phyloP scores from a whole-genome alignment of 2,329 filamentous ascomycete genomes.

The Claviceps sp. region DNA sequence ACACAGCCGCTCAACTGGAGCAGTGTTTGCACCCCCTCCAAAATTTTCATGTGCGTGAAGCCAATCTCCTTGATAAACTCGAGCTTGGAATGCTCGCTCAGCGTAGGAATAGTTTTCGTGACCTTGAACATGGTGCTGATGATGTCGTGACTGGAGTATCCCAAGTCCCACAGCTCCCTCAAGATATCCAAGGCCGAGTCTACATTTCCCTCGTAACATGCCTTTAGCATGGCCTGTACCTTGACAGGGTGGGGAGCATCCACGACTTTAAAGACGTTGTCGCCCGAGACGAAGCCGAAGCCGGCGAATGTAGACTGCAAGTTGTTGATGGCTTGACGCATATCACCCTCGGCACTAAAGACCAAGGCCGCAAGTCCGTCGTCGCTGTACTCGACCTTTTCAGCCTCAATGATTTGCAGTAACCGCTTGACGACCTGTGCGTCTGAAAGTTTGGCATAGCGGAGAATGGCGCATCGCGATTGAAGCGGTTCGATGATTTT shows the following conservation, averaged over 20 bases:
- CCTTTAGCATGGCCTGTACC: conserved; percentile 96
- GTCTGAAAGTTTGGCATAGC: conserved; percentile 86
- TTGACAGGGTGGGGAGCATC: conserved; percentile 96
- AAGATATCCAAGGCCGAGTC: conserved; percentile 76
- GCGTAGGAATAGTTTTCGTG: conserved; percentile 82
- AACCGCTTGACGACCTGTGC: conserved; percentile 82
- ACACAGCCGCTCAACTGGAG: conserved; percentile 89
- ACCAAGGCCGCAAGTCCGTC: conserved; percentile 92
- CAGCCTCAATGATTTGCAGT: conserved; percentile 83
- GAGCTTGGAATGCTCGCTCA: conserved; percentile 89
- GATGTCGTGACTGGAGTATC: conserved; percentile 97
- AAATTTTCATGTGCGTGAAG: conserved; percentile 96
- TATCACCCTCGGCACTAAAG: conserved; percentile 94
- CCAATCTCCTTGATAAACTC: conserved; percentile 98
- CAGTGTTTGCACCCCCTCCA: conserved; percentile 94
- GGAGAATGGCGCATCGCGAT: conserved; percentile 87
- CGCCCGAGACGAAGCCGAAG: conserved; percentile 92
- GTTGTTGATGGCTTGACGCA: conserved; percentile 98
- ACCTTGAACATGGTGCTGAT: conserved; percentile 99
- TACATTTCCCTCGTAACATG: conserved; percentile 83
- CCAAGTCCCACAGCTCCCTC: conserved; percentile 84
- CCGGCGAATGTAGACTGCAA: conserved; percentile 85
- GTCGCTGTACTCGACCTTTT: conserved; percentile 80
- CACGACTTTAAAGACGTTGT: conserved; percentile 96
- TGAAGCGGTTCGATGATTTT: conserved; percentile 99